A percentile compares a stretch with the other conserved stretches of the same genome.
These are phyloP conservation scores for Tylopilus balloui DNA, from an alignment of 768 basidiomycete genomes.

Conservation along the genomic window DNA sequence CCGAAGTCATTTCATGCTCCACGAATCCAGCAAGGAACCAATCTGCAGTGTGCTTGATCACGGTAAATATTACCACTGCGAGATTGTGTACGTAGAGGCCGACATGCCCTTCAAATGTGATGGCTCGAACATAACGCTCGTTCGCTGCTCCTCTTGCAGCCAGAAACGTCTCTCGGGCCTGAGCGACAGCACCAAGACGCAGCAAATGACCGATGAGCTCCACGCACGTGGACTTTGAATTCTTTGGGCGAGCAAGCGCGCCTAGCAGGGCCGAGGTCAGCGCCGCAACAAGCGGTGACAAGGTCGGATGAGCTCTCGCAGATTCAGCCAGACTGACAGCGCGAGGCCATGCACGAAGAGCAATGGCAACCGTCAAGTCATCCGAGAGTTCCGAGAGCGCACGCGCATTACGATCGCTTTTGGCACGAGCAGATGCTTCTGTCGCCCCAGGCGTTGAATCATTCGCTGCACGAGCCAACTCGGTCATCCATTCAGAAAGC, in stretches of 20 bases:
- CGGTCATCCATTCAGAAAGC: constrained; percentile 73
- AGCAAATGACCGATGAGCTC: constrained; percentile 67
- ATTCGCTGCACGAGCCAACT: constrained; percentile 57
- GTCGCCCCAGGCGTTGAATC: constrained; percentile 23
- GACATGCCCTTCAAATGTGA: constrained; percentile 87
- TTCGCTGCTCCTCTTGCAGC: constrained; percentile 73
- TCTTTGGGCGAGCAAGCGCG: constrained; percentile 68
- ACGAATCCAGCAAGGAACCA: constrained; percentile 97
- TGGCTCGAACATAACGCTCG: constrained; percentile 73
- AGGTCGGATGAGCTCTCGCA: constrained; percentile 64
- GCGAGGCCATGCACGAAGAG: constrained; percentile 82
- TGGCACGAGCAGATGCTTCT: constrained; percentile 58
- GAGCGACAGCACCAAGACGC: constrained; percentile 69
- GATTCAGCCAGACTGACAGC: constrained; percentile 83
- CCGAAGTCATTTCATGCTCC: constrained; percentile 90
- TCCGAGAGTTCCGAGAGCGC: constrained; percentile 92
- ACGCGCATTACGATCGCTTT: constrained; percentile 75
- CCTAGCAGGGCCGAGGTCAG: constrained; percentile 67
- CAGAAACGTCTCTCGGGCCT: constrained; percentile 81
- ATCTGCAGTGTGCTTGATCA: constrained; percentile 95
- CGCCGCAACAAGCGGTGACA: constrained; percentile 61
- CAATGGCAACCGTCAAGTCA: constrained; percentile 85
- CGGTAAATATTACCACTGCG: constrained; percentile 85
- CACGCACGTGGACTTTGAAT: constrained; percentile 73
- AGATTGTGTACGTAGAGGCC: constrained; percentile 83